Evolutionary conservation across 2,329 filamentous ascomycete genomes (phyloP).

Genomic region (Penicillium sp.): DNA sequence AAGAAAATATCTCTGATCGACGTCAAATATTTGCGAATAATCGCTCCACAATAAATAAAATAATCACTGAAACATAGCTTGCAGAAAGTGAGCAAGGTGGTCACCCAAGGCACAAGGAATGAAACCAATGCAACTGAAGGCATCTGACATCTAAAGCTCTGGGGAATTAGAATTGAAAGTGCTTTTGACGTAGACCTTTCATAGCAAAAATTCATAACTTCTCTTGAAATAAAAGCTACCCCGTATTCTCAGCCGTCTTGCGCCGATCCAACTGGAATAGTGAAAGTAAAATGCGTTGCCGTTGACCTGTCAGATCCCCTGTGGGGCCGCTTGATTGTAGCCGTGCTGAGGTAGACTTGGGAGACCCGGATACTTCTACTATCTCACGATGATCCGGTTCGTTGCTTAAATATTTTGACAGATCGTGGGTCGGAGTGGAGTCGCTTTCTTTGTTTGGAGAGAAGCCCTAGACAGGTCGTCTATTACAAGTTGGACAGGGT

Average conservation of each 20-base stretch:
- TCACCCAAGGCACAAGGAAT: neutral
- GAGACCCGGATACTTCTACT: neutral
- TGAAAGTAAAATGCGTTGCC: neutral
- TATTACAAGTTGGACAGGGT: neutral
- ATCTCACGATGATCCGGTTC: neutral
- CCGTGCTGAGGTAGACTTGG: neutral
- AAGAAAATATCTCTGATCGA: slow-evolving; percentile 43
- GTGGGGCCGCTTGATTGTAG: neutral
- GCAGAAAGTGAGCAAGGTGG: neutral
- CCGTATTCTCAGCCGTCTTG: neutral
- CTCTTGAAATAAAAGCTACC: neutral
- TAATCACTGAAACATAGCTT: neutral
- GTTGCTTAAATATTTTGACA: neutral
- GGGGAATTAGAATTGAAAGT: too few species aligned
- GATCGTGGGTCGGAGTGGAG: neutral
- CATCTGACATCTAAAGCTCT: too few species aligned
- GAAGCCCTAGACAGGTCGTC: neutral
- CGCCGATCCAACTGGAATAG: neutral
- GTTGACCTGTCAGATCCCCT: neutral
- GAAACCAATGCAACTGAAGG: neutral
- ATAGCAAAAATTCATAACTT: neutral
- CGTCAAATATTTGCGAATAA: slow-evolving; percentile 47
- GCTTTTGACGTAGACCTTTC: neutral
- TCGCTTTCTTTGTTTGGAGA: neutral
- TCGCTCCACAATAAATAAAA: neutral